Evolutionary conservation across 257 asterid species (phyloP).

Genomic region (Paraleonurus japonicus): DNA sequence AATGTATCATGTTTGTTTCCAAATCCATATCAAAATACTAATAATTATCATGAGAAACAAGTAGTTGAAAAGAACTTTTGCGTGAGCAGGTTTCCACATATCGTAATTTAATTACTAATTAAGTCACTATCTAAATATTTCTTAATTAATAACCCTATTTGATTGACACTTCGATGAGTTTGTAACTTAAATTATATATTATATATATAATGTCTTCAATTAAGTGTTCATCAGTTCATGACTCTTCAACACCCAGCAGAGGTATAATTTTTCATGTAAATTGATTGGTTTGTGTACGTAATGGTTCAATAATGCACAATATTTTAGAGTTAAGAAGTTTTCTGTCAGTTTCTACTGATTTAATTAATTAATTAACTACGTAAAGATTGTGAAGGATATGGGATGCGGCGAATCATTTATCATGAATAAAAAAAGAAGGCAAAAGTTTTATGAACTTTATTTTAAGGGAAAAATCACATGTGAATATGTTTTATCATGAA

Average conservation of each 20-base stretch:
- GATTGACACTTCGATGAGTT: neutral
- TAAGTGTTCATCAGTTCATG: neutral
- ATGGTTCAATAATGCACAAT: slow-evolving; percentile 15
- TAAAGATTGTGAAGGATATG: neutral
- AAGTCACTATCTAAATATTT: slow-evolving; percentile 13
- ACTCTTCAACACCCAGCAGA: slow-evolving; percentile 2
- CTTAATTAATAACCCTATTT: neutral
- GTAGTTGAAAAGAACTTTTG: too few species aligned
- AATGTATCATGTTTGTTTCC: too few species aligned
- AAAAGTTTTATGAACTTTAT: too few species aligned
- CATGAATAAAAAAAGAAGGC: neutral
- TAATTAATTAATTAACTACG: neutral
- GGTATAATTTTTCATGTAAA: neutral
- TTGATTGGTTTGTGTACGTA: neutral
- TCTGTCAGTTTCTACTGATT: neutral
- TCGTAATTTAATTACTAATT: neutral
- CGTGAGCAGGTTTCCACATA: slow-evolving; percentile 37
- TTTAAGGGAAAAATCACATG: too few species aligned
- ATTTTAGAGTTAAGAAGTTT: neutral
- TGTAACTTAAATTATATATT: too few species aligned
- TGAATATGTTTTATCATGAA: too few species aligned
- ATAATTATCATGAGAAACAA: too few species aligned
- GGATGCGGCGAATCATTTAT: neutral
- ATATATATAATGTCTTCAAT: neutral
- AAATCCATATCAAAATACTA: too few species aligned